phyloP scores from a whole-genome alignment of 805 yeast genomes.

The Isabelozyma rhagii region DNA sequence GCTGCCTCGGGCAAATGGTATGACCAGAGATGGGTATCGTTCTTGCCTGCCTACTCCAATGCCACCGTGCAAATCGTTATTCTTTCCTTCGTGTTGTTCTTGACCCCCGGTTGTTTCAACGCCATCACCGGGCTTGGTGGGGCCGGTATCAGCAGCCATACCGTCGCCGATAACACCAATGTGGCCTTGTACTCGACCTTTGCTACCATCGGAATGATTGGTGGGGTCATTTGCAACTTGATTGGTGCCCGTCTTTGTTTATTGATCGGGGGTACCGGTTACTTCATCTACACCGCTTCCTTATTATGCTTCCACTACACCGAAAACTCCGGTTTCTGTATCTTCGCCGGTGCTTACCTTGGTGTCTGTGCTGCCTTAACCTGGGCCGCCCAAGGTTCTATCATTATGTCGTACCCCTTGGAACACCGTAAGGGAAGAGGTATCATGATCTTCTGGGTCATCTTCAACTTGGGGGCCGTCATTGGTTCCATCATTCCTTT shows the following conservation, averaged over 20 bases:
- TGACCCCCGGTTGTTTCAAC: conserved; percentile 54
- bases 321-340: conserved; percentile 47
- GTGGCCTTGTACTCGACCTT: conserved; percentile 55
- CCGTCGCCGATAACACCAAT: conserved; percentile 45
- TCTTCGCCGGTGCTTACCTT: conserved; percentile 55
- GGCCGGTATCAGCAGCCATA: conserved; percentile 36
- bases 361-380: conserved; percentile 54
- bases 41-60: conserved; percentile 34
- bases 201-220: conserved; percentile 55
- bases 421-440: conserved; percentile 53
- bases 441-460: conserved; percentile 56
- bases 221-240: conserved; percentile 52
- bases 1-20: conserved; percentile 41
- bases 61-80: conserved; percentile 42
- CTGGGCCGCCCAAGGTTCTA: conserved; percentile 60
- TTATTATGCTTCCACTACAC: conserved; percentile 47
- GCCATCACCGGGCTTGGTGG: conserved; percentile 52
- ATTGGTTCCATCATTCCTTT: conserved; percentile 59
- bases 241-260: conserved; percentile 46
- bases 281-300: conserved; percentile 51
- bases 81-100: conserved; percentile 44
- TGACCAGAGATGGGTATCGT: conserved; percentile 21
- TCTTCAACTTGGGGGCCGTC: conserved; percentile 61
- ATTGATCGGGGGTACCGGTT: conserved; percentile 54
- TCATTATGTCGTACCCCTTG: conserved; percentile 55